A percentile compares a stretch with the other conserved stretches of the same genome.
Evolutionary conservation across 768 basidiomycete species (phyloP).

Genomic region (Leccinum imitatum): DNA sequence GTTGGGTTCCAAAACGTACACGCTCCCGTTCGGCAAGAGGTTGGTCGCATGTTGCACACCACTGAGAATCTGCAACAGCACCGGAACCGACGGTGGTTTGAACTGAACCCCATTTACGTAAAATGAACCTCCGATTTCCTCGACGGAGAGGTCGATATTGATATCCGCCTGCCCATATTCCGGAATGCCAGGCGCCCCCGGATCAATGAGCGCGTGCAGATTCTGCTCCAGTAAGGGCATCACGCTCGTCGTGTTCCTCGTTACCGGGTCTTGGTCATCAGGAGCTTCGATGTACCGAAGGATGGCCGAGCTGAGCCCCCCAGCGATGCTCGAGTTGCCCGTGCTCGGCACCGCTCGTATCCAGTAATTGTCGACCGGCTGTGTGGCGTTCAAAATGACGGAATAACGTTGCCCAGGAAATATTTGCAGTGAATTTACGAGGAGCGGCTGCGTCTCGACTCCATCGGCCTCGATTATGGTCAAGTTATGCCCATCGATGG

Average conservation of each 20-base stretch:
- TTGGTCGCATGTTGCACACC: not conserved
- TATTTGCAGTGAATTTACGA: not conserved
- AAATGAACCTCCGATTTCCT: not conserved
- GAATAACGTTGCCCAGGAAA: not conserved
- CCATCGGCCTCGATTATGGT: conserved; percentile 46
- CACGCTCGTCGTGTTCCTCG: not conserved
- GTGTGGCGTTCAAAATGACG: conserved; percentile 20
- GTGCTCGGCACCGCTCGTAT: conserved; percentile 35
- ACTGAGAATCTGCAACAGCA: not conserved
- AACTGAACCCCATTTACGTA: not conserved
- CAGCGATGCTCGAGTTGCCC: not conserved
- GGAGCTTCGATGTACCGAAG: not conserved
- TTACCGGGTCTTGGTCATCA: not conserved
- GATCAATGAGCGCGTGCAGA: not conserved
- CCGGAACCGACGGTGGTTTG: not conserved
- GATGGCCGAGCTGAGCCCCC: not conserved
- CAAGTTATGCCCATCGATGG: conserved; percentile 47
- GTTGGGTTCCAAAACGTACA: not conserved
- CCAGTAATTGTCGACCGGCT: conserved; percentile 54
- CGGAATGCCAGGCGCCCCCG: not conserved
- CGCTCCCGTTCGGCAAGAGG: not conserved
- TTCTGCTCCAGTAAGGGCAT: not conserved
- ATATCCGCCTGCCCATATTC: not conserved
- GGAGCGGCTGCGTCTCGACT: conserved; percentile 11
- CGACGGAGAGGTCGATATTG: not conserved